These are phyloP conservation scores for Zelopaecilomyces penicillatus DNA, from an alignment of 2,329 filamentous ascomycete species.

Conservation along the genomic window DNA sequence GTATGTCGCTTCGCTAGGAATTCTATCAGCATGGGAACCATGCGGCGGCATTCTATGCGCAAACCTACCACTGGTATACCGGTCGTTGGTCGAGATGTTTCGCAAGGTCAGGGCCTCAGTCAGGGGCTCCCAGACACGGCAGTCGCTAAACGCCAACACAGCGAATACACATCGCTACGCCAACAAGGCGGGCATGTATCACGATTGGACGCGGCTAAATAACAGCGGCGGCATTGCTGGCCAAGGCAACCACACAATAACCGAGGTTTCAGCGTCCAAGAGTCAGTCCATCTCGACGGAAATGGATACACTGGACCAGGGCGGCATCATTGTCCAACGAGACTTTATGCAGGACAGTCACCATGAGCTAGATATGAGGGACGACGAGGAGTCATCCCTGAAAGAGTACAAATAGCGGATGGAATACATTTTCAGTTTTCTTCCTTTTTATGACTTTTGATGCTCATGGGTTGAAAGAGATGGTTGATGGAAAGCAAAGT, in stretches of 20 bases:
- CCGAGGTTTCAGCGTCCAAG: constrained; percentile 2
- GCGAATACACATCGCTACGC: neutral
- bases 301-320: constrained; percentile 1
- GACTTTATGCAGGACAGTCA: constrained; percentile 6
- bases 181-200: constrained; percentile 1
- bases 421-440: neutral
- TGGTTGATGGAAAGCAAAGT: neutral
- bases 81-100: constrained; percentile 1
- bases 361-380: constrained; percentile 1
- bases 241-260: constrained; percentile 1
- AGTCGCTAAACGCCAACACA: constrained; percentile 1
- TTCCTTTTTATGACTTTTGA: neutral
- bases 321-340: constrained; percentile 6
- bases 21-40: constrained; percentile 10
- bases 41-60: constrained; percentile 11
- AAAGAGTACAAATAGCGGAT: neutral
- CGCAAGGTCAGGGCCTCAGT: neutral
- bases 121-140: neutral
- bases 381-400: neutral
- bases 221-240: neutral
- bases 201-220: constrained; percentile 4
- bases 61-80: constrained; percentile 8
- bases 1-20: constrained; percentile 5
- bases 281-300: neutral
- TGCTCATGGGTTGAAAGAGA: neutral